A percentile compares a stretch with the other conserved stretches of the same genome.
phyloP scores from a whole-genome alignment of 306 rosid genomes.

The apple (Malus domestica) region DNA sequence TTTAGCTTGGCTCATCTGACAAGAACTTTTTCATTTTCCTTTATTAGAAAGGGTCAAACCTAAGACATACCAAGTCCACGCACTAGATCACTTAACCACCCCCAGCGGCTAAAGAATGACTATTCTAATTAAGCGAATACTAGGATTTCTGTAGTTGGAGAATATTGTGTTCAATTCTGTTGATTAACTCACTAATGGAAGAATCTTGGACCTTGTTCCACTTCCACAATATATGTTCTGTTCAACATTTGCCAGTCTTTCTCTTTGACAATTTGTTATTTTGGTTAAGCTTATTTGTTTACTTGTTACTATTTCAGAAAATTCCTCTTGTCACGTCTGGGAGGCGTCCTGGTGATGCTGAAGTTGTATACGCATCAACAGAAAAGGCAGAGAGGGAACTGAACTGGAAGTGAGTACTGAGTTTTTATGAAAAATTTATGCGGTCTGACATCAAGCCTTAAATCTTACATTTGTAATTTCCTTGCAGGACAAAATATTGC shows the following conservation, averaged over 20 bases:
- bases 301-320: slow-evolving; percentile 43
- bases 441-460: neutral
- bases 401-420: slow-evolving; percentile 80
- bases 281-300: neutral
- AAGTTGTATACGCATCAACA: slow-evolving; percentile 85
- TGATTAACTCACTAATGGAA: neutral
- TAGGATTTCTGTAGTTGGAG: neutral
- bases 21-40: neutral
- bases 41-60: neutral
- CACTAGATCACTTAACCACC: neutral
- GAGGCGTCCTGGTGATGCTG: slow-evolving; percentile 92
- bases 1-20: neutral
- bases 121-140: neutral
- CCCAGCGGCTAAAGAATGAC: neutral
- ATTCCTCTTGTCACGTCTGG: slow-evolving; percentile 72
- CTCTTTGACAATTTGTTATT: neutral
- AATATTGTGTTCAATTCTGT: neutral
- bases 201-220: neutral
- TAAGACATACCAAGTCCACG: neutral
- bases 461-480: slow-evolving; percentile 1
- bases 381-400: slow-evolving; percentile 79
- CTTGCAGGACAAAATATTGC: slow-evolving; percentile 79
- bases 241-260: neutral
- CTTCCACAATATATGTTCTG: neutral
- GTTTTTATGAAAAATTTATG: neutral